These are phyloP conservation scores for Bipolaris bicolor DNA, from an alignment of 2,329 filamentous ascomycete species.

Conservation along the genomic window DNA sequence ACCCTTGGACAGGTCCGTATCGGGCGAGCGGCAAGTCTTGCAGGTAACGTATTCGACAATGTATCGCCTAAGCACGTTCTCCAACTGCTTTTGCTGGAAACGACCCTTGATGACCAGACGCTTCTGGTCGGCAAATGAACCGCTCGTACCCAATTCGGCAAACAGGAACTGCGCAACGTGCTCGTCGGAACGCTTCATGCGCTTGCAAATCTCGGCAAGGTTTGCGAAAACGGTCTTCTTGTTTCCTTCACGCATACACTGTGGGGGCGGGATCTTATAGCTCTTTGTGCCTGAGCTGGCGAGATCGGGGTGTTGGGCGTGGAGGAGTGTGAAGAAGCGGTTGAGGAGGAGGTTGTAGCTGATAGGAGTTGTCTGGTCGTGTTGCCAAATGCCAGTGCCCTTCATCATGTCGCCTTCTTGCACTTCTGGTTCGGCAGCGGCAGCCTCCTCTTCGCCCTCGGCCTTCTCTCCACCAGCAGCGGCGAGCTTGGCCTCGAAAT, in stretches of 20 bases:
- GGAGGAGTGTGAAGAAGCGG: slow-evolving; percentile 93
- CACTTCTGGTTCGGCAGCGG: slow-evolving; percentile 57
- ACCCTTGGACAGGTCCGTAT: slow-evolving; percentile 83
- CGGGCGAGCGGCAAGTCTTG: slow-evolving; percentile 76
- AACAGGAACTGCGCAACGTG: slow-evolving; percentile 97
- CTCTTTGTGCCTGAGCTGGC: slow-evolving; percentile 86
- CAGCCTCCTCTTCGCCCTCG: slow-evolving; percentile 59
- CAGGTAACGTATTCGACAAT: slow-evolving; percentile 98
- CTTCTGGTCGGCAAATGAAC: slow-evolving; percentile 85
- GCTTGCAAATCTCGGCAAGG: slow-evolving; percentile 97
- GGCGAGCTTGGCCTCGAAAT: slow-evolving; percentile 71
- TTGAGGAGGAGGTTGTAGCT: slow-evolving; percentile 83
- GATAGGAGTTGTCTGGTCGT: slow-evolving; percentile 78
- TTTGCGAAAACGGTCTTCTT: slow-evolving; percentile 98
- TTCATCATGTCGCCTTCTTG: slow-evolving; percentile 78
- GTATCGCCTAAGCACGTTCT: slow-evolving; percentile 94
- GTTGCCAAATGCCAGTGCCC: slow-evolving; percentile 89
- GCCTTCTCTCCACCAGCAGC: slow-evolving; percentile 61
- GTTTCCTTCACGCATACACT: slow-evolving; percentile 99
- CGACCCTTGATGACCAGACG: slow-evolving; percentile 98
- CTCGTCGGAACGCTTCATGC: slow-evolving; percentile 98
- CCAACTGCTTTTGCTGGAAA: slow-evolving; percentile 99
- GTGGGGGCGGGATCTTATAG: slow-evolving; percentile 98
- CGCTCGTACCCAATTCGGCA: slow-evolving; percentile 95
- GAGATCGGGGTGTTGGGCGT: slow-evolving; percentile 96